Percentiles rank a stretch among this genome's conserved stretches.
Evolutionary conservation across 805 yeast genomes (phyloP).

Genomic region (Candida suzukii): DNA sequence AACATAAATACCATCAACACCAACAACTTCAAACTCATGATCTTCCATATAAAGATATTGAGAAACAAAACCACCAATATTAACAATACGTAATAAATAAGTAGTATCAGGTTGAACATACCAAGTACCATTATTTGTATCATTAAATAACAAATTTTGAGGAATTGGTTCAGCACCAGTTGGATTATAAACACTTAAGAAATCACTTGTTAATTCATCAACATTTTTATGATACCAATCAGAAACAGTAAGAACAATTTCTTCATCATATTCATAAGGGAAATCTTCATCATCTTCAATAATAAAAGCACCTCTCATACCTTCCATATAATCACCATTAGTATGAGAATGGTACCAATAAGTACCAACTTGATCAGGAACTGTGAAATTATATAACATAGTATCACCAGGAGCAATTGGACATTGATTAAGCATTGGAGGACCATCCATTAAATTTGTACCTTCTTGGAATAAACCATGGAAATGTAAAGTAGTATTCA

Average conservation of each 20-base stretch:
- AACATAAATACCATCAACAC: constrained; percentile 85
- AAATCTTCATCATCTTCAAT: constrained; percentile 57
- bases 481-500: constrained; percentile 79
- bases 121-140: constrained; percentile 73
- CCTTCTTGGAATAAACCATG: constrained; percentile 88
- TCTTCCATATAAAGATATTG: constrained; percentile 86
- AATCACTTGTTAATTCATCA: constrained; percentile 41
- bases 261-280: constrained; percentile 78
- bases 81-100: constrained; percentile 72
- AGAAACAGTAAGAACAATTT: constrained; percentile 54
- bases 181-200: constrained; percentile 76
- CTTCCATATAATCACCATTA: constrained; percentile 87
- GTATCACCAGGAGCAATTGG: constrained; percentile 79
- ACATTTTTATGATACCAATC: constrained; percentile 85
- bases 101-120: constrained; percentile 78
- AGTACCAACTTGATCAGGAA: constrained; percentile 76
- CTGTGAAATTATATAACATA: constrained; percentile 77
- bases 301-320: constrained; percentile 74
- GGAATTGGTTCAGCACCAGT: constrained; percentile 99
- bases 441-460: constrained; percentile 82
- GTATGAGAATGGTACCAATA: constrained; percentile 98
- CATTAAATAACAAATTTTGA: constrained; percentile 69
- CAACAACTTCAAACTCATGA: constrained; percentile 80
- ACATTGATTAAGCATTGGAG: constrained; percentile 82
- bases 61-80: constrained; percentile 87